phyloP scores from a whole-genome alignment of 2,329 filamentous ascomycete genomes.

The Aureobasidium sp. region DNA sequence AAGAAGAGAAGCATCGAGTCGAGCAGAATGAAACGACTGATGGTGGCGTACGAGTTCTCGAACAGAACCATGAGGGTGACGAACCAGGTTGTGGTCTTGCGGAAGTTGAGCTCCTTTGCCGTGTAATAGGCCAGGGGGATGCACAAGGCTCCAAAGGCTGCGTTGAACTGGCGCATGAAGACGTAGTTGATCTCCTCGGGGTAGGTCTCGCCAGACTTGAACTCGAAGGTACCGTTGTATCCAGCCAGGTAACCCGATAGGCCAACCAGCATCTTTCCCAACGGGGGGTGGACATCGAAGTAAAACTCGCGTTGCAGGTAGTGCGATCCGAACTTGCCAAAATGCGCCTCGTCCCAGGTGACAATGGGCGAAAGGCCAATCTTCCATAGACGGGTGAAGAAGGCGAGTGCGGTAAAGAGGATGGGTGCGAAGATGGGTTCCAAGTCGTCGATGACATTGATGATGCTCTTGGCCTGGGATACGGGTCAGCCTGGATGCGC shows the following conservation, averaged over 20 bases:
- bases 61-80: constrained; percentile 95
- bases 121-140: constrained; percentile 94
- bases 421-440: constrained; percentile 58
- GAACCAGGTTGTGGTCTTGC: constrained; percentile 83
- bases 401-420: constrained; percentile 54
- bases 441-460: constrained; percentile 56
- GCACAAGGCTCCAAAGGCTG: constrained; percentile 85
- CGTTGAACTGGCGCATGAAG: constrained; percentile 98
- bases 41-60: constrained; percentile 98
- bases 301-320: constrained; percentile 99
- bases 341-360: constrained; percentile 74
- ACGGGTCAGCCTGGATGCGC: neutral
- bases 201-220: constrained; percentile 96
- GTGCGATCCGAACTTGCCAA: constrained; percentile 97
- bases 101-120: constrained; percentile 81
- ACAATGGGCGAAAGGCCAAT: constrained; percentile 64
- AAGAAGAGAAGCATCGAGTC: constrained; percentile 99
- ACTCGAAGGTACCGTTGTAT: constrained; percentile 98
- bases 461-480: constrained; percentile 44
- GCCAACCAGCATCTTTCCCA: constrained; percentile 97
- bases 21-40: constrained; percentile 94
- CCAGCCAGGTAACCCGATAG: constrained; percentile 92
- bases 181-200: constrained; percentile 92
- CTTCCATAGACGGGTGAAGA: constrained; percentile 62
- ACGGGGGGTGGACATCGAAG: constrained; percentile 92